Evolutionary conservation across 1,284 basidiomycete species (phyloP), one percentile per base, ranked within the genome.

Genomic region (Termitomyces sp.): DNA sequence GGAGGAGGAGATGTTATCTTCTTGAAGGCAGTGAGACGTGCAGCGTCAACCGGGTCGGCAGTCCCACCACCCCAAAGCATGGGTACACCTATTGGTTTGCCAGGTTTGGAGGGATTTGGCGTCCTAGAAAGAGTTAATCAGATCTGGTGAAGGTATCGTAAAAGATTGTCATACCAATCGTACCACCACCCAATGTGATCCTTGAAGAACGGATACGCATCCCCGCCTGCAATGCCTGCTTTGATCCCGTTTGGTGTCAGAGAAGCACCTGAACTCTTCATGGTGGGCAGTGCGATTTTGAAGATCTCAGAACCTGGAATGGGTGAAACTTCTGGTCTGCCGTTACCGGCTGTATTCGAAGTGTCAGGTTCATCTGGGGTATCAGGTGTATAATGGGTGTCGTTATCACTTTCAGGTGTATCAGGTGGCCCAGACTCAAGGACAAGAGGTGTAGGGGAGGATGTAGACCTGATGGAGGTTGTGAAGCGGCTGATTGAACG

Each of bases 181-280:
- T 74, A 74, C 71, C 71, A 75, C 72, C 72, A 75, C 14, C 73
- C 72, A 37, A 75, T 70, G 57, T 73, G 68, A 56, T 68, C 60
- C 48, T 68, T 62, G 38, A 74, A 54, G 50, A 57, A 65, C 16
- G 64, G 57, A 53, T 69, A 70, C 5, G 71, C 68, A 51, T 75
- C 69, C 0, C 72, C 73, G 14, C 71, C 73, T 31, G 73, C 72
- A 24, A 74, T 71, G 19, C 72, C 73, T 3, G 72, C 72, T 58
- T 74, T 75, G 57, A 64, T 72, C 43, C 64, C 67, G 53, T 72
- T 73, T 14, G 73, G 73, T 31, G 67, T 69, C 41, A 70, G 61
- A 1, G 62, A 46, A 1, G 59, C 48, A 16, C 44, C 49, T 10
- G 46, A 49, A 13, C 18, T 39, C 10, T 31, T 51, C 9, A 31